Percentiles rank a stretch among this genome's conserved stretches.
Conservation (phyloP, 1,284 basidiomycete species). For the Tremellales sp. region DNA sequence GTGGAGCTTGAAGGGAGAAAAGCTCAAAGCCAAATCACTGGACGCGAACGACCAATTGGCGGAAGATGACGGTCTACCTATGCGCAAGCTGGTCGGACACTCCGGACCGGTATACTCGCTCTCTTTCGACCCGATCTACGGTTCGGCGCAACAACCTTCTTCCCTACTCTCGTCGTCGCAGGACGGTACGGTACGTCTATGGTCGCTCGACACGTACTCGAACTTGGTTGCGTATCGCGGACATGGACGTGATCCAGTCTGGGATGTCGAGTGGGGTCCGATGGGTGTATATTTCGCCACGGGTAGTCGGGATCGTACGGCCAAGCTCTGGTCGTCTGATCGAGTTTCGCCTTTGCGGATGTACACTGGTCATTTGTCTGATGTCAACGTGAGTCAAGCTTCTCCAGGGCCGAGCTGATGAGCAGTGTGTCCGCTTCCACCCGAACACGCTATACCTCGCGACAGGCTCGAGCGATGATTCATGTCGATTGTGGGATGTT, state of each 20-base stretch:
- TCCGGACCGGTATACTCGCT: slow-evolving; percentile 94
- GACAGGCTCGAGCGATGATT: slow-evolving; percentile 93
- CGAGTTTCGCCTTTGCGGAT: slow-evolving; percentile 79
- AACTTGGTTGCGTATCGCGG: slow-evolving; percentile 93
- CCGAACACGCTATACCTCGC: slow-evolving; percentile 97
- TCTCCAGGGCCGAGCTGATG: slow-evolving; percentile 3
- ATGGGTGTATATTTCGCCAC: slow-evolving; percentile 98
- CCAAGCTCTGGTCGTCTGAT: slow-evolving; percentile 94
- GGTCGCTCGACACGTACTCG: slow-evolving; percentile 92
- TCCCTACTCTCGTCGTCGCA: slow-evolving; percentile 91
- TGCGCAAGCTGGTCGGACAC: slow-evolving; percentile 92
- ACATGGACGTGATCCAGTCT: slow-evolving; percentile 87
- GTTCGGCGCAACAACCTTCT: slow-evolving; percentile 77
- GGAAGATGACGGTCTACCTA: slow-evolving; percentile 73
- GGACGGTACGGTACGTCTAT: slow-evolving; percentile 84
- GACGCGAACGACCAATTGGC: slow-evolving; percentile 54
- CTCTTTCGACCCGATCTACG: slow-evolving; percentile 85
- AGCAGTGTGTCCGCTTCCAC: slow-evolving; percentile 89
- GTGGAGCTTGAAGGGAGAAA: slow-evolving; percentile 94
- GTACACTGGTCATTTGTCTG: slow-evolving; percentile 93
- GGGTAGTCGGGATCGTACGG: slow-evolving; percentile 87
- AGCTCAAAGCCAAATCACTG: slow-evolving; percentile 62
- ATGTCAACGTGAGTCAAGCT: slow-evolving; percentile 80
- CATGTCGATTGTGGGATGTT: slow-evolving; percentile 96
- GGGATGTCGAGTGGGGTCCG: slow-evolving; percentile 98